Evolutionary conservation across 768 basidiomycete genomes (phyloP).

Genomic region (Pleurotus tuber-regium): DNA sequence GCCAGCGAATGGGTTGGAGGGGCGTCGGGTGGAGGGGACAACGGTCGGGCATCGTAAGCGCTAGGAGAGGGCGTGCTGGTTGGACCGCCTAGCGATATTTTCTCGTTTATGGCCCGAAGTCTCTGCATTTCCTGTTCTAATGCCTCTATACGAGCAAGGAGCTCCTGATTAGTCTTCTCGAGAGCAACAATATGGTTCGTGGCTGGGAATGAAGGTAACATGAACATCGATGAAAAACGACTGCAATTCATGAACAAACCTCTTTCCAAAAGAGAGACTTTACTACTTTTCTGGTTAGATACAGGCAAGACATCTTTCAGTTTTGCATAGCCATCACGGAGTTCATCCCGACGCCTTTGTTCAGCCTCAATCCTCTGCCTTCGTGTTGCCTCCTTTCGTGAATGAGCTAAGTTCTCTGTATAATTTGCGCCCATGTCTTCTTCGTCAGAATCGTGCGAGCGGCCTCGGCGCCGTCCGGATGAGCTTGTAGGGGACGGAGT

Average conservation of each 20-base stretch:
- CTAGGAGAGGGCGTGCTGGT: constrained; percentile 56
- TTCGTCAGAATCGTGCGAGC: constrained; percentile 77
- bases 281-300: constrained; percentile 89
- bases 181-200: constrained; percentile 76
- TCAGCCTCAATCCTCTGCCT: constrained; percentile 88
- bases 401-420: constrained; percentile 70
- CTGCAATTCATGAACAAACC: constrained; percentile 43
- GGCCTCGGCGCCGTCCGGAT: constrained; percentile 62
- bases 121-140: constrained; percentile 70
- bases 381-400: constrained; percentile 81
- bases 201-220: constrained; percentile 38
- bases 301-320: constrained; percentile 85
- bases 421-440: constrained; percentile 68
- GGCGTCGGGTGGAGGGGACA: constrained; percentile 66
- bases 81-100: constrained; percentile 64
- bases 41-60: constrained; percentile 47
- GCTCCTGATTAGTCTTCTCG: constrained; percentile 68
- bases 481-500: constrained; percentile 81
- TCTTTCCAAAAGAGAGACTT: constrained; percentile 85
- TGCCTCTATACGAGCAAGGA: constrained; percentile 63
- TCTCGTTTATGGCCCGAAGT: constrained; percentile 77
- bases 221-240: neutral
- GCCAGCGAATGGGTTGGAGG: constrained; percentile 46
- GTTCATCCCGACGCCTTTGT: constrained; percentile 83
- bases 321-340: constrained; percentile 86